Base-by-base conservation (phyloP, 2,329 filamentous ascomycete genomes). In the Ophiostoma fasciatum region DNA sequence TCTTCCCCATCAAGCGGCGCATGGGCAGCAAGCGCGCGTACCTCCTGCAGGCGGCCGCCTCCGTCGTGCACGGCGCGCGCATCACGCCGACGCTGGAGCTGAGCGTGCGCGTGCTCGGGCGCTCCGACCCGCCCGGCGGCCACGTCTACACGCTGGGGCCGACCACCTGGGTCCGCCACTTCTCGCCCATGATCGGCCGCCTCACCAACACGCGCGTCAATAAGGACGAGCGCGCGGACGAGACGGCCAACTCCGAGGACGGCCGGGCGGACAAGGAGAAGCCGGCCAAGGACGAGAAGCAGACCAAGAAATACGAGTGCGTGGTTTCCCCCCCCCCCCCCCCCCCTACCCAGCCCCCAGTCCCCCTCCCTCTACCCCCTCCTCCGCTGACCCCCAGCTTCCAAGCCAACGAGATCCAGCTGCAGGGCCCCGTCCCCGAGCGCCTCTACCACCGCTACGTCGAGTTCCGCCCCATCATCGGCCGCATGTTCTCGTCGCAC, bases 391-490 rank as follows among this genome's bases (percentile, higher is more conserved):
- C n/a, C n/a, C n/a, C n/a, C 49, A 87, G 82, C 56, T 96, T 96
- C 58, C 87, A 94, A 64, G 82, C 88, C 27, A 87, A 84, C 53
- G 81, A 94, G 54, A 76, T 94, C 49, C 88, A 94, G 53, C 68
- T 96, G 7, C 66, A 71, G 31, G 88, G 88, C 0, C 88, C 88
- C 0, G 78, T 90, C 0, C 87, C 88, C 0, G 62, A 73, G 3
- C 64, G 75, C 42, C 64, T 96, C 23, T 94, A 94, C 54, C 87
- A 94, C 54, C 80, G 85, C 46, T 96, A 81, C 51, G 87, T 94
- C 39, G 87, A 93, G 54, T 94, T 94, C 58, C 80, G 76, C 38
- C 85, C 87, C 19, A 83, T 94, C 50, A 81, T 96, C 37, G 82
- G 82, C 34, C 73, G 76, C 44, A 92, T 94, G 76, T 96, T 94